Evolutionary conservation across 2,329 filamentous ascomycete genomes (phyloP), one percentile per base, ranked within the genome.

Genomic region (Rhytidhysteron rufulum): DNA sequence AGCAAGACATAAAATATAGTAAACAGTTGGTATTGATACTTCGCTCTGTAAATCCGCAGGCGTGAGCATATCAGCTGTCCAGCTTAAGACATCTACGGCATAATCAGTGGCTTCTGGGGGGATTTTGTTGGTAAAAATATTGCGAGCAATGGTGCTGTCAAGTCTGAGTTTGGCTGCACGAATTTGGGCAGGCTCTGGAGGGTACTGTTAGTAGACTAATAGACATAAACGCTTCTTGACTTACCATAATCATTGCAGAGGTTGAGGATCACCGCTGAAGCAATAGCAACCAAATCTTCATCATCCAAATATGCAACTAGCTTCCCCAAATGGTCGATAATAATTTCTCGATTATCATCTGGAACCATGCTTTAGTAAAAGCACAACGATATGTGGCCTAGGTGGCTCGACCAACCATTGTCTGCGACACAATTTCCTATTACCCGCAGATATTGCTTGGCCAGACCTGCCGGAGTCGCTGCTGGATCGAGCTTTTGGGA

Each of bases 251-350:
- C 66, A 16, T 64, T 63, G 47, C 67, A 69, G 13, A 71, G 60
- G 43, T 73, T 73, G 51, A 67, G 65, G 10, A 72, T 49, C 2
- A 71, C 69, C 29, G 62, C 67, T 22, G 67, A 51, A 33, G 65
- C 55, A 13, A 60, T 61, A 4, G 45, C 39, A 8, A 40, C 41
- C 15, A 67, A 41, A 4, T 55, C 48, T 29, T 54, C 46, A 11
- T 47, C 41, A 9, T 48, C 37, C 3, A 66, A 41, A 31, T 54
- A 63, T 13, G 42, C 43, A 29, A 55, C 43, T 3, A 67, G 48
- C 19, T 53, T 53, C 4, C 49, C 43, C 17, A 66, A 47, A 15
- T 55, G 38, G 24, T 53, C 42, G 11, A 53, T 41, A 19, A 53
- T 54, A 11, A 56, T 33, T 40, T 57, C 57, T 37, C 64, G 53